A percentile compares a stretch with the other conserved stretches of the same genome.
Evolutionary conservation across 2,329 filamentous ascomycete species (phyloP).

Genomic region (Peltaster fructicola): DNA sequence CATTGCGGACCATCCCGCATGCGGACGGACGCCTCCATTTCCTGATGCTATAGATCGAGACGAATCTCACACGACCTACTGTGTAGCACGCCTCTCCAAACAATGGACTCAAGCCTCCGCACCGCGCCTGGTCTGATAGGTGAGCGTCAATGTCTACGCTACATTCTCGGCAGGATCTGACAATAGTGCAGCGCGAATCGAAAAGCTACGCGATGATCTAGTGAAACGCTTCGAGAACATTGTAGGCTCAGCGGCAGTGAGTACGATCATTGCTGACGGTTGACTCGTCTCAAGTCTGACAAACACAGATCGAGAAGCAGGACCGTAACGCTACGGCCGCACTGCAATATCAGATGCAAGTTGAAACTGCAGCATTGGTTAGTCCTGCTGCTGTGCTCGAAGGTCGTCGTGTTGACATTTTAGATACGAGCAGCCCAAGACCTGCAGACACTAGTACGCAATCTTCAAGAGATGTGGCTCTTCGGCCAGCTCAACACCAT

Average conservation of each 20-base stretch:
- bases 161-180: not conserved
- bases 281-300: slow-evolving; percentile 1
- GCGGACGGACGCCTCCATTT: no score
- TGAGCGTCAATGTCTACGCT: slow-evolving; percentile 7
- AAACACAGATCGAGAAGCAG: slow-evolving; percentile 29
- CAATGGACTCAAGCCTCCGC: slow-evolving; percentile 26
- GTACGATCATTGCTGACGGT: not conserved
- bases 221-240: slow-evolving; percentile 39
- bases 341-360: slow-evolving; percentile 39
- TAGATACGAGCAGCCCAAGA: slow-evolving; percentile 46
- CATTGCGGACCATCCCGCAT: no score
- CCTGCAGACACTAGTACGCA: slow-evolving; percentile 40
- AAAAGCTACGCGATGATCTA: slow-evolving; percentile 22
- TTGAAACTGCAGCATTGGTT: slow-evolving; percentile 41
- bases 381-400: slow-evolving; percentile 6
- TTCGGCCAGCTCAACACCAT: slow-evolving; percentile 46
- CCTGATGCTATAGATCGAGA: no score
- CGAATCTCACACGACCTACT: no score
- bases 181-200: slow-evolving; percentile 21
- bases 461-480: slow-evolving; percentile 49
- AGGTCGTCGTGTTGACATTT: slow-evolving; percentile 2
- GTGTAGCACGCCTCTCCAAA: no score
- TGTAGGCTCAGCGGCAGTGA: slow-evolving; percentile 34
- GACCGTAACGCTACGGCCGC: slow-evolving; percentile 39
- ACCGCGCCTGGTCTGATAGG: slow-evolving; percentile 24